phyloP scores from a whole-genome alignment of 495 filamentous ascomycete species.

The Xylaria castorea region DNA sequence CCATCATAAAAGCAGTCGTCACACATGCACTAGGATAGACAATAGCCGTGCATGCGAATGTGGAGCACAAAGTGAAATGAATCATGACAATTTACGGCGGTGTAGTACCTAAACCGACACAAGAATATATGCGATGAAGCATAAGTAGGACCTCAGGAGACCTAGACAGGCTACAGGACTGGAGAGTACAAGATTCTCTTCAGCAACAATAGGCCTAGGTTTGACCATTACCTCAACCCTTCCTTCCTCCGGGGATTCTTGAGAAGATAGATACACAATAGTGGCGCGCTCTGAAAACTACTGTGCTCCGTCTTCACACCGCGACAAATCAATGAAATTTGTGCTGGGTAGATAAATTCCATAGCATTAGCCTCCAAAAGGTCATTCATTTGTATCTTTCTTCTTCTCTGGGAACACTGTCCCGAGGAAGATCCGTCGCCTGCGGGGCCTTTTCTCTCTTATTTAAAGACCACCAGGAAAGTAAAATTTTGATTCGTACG shows the following conservation, averaged over 20 bases:
- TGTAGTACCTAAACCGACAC: slow-evolving; percentile 17
- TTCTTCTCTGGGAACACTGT: slow-evolving; percentile 7
- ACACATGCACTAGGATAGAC: background rate
- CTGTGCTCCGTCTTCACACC: background rate
- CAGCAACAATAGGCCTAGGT: slow-evolving; percentile 3
- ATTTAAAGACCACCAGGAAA: slow-evolving; percentile 19
- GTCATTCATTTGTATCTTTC: slow-evolving; percentile 19
- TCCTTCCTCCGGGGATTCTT: background rate
- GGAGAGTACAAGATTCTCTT: slow-evolving; percentile 9
- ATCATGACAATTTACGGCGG: slow-evolving; percentile 15
- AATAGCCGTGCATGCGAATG: background rate
- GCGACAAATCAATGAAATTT: slow-evolving; percentile 22
- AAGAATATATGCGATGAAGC: slow-evolving; percentile 26
- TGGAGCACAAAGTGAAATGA: slow-evolving; percentile 4
- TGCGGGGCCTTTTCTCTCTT: slow-evolving; percentile 15
- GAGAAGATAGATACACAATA: slow-evolving; percentile 24
- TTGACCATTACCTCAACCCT: slow-evolving; percentile 18
- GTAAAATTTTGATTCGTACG: slow-evolving; percentile 22
- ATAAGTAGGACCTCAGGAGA: slow-evolving; percentile 1
- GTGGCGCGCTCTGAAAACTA: slow-evolving; percentile 11
- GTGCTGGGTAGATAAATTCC: slow-evolving; percentile 20
- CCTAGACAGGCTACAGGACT: background rate
- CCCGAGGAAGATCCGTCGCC: slow-evolving; percentile 13
- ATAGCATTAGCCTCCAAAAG: slow-evolving; percentile 24
- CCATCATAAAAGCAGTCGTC: background rate